These are phyloP conservation scores for Cardamine chenopodiifolia DNA, from an alignment of 345 rosid species.

Conservation along the genomic window DNA sequence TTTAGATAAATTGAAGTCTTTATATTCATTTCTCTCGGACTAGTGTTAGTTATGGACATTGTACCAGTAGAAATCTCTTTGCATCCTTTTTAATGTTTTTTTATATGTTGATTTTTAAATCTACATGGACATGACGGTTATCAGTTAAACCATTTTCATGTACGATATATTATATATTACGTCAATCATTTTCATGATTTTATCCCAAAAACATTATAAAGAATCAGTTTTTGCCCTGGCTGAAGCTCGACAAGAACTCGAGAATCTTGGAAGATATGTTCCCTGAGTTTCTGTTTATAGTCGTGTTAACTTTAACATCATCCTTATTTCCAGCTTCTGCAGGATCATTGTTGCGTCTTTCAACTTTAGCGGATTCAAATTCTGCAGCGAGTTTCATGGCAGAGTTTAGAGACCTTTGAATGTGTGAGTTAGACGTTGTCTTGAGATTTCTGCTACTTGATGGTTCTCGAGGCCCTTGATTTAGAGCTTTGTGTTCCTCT, in stretches of 20 bases:
- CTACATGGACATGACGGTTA: background rate
- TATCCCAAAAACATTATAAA: background rate
- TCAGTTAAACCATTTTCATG: background rate
- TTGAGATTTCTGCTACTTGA: conserved; percentile 37
- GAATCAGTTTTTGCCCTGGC: conserved; percentile 18
- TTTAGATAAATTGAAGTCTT: too few species aligned
- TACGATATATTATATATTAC: background rate
- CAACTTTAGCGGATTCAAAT: conserved; percentile 54
- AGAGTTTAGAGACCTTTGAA: conserved; percentile 56
- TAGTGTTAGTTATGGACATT: too few species aligned
- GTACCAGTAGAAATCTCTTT: background rate
- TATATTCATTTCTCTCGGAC: too few species aligned
- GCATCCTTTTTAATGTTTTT: background rate
- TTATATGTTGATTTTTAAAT: background rate
- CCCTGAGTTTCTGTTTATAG: conserved; percentile 34
- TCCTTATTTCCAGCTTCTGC: conserved; percentile 27
- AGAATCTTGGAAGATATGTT: conserved; percentile 55
- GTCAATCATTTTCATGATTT: background rate
- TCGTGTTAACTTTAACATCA: conserved; percentile 17
- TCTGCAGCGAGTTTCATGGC: conserved; percentile 66
- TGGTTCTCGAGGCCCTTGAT: conserved; percentile 42
- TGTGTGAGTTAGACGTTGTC: conserved; percentile 43
- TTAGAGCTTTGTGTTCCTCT: conserved; percentile 34
- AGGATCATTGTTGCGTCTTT: conserved; percentile 27
- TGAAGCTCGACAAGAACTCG: conserved; percentile 58